Percentiles rank a stretch among this genome's conserved stretches.
phyloP scores from a whole-genome alignment of 257 asterid genomes.

The Gentiana dahurica region DNA sequence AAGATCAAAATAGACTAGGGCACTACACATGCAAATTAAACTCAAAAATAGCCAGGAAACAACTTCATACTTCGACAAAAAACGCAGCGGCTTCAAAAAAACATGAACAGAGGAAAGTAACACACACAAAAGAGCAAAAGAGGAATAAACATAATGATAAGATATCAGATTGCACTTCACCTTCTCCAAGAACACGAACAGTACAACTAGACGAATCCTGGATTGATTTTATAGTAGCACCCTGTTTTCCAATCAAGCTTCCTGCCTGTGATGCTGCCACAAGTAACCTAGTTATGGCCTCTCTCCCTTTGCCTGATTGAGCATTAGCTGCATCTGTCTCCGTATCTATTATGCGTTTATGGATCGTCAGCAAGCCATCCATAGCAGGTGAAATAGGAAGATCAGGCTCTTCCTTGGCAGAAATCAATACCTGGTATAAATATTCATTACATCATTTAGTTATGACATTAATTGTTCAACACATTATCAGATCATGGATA shows the following conservation, averaged over 20 bases:
- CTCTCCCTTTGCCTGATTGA: conserved; percentile 32
- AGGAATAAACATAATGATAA: not conserved
- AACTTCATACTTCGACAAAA: too few relatives aligned
- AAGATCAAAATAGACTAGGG: not conserved
- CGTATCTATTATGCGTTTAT: conserved; percentile 54
- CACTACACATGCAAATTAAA: too few relatives aligned
- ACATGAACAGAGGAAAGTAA: not conserved
- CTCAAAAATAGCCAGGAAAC: too few relatives aligned
- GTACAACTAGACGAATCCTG: conserved; percentile 73
- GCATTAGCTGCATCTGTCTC: conserved; percentile 46
- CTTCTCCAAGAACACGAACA: conserved; percentile 79
- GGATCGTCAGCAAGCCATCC: conserved; percentile 78
- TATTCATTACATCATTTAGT: not conserved
- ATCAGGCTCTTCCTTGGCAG: conserved; percentile 84
- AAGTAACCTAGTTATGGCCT: conserved; percentile 66
- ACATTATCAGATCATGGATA: not conserved
- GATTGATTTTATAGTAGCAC: conserved; percentile 80
- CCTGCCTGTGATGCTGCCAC: conserved; percentile 93
- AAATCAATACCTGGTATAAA: conserved; percentile 55
- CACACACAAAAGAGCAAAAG: not conserved
- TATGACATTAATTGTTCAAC: too few relatives aligned
- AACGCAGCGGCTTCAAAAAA: not conserved
- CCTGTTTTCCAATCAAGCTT: conserved; percentile 92
- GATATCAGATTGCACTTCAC: conserved; percentile 19
- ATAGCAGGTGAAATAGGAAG: conserved; percentile 73